Percentiles rank a stretch among this genome's conserved stretches.
Conservation (phyloP, 306 rosid species). For the Rosa lucieae region DNA sequence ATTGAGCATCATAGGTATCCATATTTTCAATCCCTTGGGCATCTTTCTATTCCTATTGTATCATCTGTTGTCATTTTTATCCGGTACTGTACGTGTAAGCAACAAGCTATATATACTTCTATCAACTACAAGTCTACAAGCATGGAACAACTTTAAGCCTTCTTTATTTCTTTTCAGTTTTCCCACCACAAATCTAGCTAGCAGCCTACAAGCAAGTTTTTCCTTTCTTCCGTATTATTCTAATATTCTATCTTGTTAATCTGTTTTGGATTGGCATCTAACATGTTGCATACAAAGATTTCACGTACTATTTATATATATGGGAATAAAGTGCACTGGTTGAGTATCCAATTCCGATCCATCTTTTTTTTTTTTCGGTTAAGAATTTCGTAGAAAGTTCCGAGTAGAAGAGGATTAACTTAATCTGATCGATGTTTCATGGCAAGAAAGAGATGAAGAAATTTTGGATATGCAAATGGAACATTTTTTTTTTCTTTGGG, state of each 20-base stretch:
- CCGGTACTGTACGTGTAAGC: too few species aligned
- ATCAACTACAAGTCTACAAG: too few species aligned
- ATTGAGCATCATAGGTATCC: too few species aligned
- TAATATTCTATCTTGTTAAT: neutral
- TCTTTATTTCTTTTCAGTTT: neutral
- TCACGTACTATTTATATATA: neutral
- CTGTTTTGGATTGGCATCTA: neutral
- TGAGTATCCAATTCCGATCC: neutral
- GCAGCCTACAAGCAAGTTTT: neutral
- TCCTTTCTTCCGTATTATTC: neutral
- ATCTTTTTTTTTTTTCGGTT: neutral
- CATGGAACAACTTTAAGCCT: too few species aligned
- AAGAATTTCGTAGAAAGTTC: neutral
- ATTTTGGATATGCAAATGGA: neutral
- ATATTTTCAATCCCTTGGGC: too few species aligned
- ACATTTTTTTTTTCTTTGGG: neutral
- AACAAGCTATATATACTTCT: too few species aligned
- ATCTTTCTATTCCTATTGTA: too few species aligned
- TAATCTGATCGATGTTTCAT: neutral
- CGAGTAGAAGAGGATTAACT: neutral
- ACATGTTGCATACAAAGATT: neutral
- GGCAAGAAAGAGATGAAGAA: neutral
- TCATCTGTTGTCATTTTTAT: too few species aligned
- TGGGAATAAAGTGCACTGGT: neutral
- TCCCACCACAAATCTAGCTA: neutral